Evolutionary conservation across 108 stramenopile genomes (phyloP), one percentile per base, ranked within the genome.

Genomic region (Epithemia pelagica): DNA sequence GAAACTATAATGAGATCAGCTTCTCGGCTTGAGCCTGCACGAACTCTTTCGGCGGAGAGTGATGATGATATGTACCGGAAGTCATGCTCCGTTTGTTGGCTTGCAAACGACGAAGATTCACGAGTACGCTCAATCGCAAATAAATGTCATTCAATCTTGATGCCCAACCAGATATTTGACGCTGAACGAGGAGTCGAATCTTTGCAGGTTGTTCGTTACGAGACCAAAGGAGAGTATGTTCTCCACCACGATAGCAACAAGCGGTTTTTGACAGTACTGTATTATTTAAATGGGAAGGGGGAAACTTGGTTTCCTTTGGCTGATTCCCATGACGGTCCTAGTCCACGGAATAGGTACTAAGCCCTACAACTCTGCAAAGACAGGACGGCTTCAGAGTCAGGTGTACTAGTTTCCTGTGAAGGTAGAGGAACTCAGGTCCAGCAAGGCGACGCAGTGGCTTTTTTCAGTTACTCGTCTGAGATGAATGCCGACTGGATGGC

Each of bases 271-370:
- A 87, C 85, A 3, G 78, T 81, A 1, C 53, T 87, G 22, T 83
- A 79, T 62, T 87, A 82, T 61, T 51, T 87, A n/a, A 87, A 83
- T 71, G 85, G 82, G 2, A 80, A 82, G 2, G 80, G 75, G 28
- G 85, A 59, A 18, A 87, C 85, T 3, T 87, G 82, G 82, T 83
- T 87, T 69, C 85, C 85, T 21, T 64, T 83, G 60, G 85, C 85
- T 24, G 56, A 71, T 31, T 8, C 52, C 19, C 10, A 33, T 25
- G 0, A 32, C n/a, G n/a, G 25, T 29, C 54, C 37, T 46, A 15
- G 15, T 15, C 37, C 37, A 15, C 37, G 37, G 15, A 46, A 46
- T 15, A 62, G 46, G 24, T 0, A 56, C 19, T 29, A 67, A 60
- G 54, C 66, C n/a, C 19, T 59, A 28, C 24, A 54, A 10, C 1